A percentile compares a stretch with the other conserved stretches of the same genome.
Evolutionary conservation across 2,329 filamentous ascomycete genomes (phyloP).

Genomic region (Eutypella sp.): DNA sequence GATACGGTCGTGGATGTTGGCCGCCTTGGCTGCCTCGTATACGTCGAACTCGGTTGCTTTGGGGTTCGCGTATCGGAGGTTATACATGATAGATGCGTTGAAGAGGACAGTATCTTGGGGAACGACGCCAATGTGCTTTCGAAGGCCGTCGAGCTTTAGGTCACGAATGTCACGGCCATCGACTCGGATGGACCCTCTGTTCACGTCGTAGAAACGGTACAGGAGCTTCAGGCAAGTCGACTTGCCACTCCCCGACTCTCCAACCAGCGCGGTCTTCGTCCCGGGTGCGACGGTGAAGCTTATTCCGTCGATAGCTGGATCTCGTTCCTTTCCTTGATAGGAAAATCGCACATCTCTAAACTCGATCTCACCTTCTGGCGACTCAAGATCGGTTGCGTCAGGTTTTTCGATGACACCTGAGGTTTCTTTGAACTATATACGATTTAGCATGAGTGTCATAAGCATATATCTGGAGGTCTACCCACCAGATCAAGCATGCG

Average conservation of each 20-base stretch:
- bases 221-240: slow-evolving; percentile 55
- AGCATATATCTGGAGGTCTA: not conserved
- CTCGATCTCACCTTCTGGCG: slow-evolving; percentile 32
- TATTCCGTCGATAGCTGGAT: slow-evolving; percentile 34
- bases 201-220: slow-evolving; percentile 55
- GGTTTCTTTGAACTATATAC: slow-evolving; percentile 36
- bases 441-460: slow-evolving; percentile 8
- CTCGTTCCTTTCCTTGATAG: slow-evolving; percentile 35
- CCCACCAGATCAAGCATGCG: slow-evolving; percentile 38
- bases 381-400: slow-evolving; percentile 28
- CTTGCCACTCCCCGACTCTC: slow-evolving; percentile 47
- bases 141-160: slow-evolving; percentile 35
- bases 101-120: slow-evolving; percentile 53
- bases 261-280: slow-evolving; percentile 41
- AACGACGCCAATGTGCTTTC: slow-evolving; percentile 50
- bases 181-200: slow-evolving; percentile 46
- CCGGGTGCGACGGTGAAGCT: slow-evolving; percentile 38
- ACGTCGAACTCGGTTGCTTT: slow-evolving; percentile 52
- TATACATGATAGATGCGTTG: slow-evolving; percentile 55
- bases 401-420: slow-evolving; percentile 38
- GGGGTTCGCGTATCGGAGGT: slow-evolving; percentile 52
- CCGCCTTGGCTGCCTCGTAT: slow-evolving; percentile 48
- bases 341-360: slow-evolving; percentile 40
- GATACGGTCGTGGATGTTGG: slow-evolving; percentile 56
- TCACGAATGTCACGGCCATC: slow-evolving; percentile 54